Conservation (phyloP, 2,329 filamentous ascomycete genomes). For the Fusarium ramigenum region DNA sequence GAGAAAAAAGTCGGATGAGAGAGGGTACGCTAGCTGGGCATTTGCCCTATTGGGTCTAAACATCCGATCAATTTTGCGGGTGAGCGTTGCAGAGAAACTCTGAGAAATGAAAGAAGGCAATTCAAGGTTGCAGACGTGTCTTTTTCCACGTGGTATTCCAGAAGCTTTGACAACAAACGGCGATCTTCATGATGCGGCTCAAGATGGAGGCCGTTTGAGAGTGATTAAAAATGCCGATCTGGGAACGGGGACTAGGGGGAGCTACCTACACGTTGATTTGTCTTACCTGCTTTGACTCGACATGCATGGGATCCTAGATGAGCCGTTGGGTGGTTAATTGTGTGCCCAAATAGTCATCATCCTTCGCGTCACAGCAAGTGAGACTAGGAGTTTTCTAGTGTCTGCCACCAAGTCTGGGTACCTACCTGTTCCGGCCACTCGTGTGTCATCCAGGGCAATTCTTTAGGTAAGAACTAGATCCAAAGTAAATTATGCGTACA, state of each 20-base stretch:
- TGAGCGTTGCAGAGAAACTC: conserved; percentile 1
- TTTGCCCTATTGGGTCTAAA: conserved; percentile 8
- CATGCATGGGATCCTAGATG: background rate
- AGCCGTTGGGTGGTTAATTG: background rate
- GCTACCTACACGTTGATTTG: background rate
- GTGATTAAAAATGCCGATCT: background rate
- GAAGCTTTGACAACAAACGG: conserved; percentile 19
- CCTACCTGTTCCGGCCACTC: conserved; percentile 10
- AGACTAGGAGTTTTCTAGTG: background rate
- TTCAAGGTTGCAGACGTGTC: background rate
- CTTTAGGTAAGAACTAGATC: conserved; percentile 20
- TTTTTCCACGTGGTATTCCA: conserved; percentile 14
- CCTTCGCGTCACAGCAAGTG: conserved; percentile 4
- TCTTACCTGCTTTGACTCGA: background rate
- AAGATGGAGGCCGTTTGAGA: background rate
- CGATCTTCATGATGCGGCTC: conserved; percentile 12
- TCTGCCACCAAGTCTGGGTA: background rate
- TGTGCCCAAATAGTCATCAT: background rate
- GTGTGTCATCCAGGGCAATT: conserved; percentile 12
- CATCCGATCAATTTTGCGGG: background rate
- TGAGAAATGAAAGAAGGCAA: background rate
- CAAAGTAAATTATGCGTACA: background rate
- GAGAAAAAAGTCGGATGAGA: conserved; percentile 8
- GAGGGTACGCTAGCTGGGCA: conserved; percentile 18
- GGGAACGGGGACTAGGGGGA: background rate